These are phyloP conservation scores for Naganishia sp. DNA, from an alignment of 1,284 basidiomycete species.

Conservation along the genomic window DNA sequence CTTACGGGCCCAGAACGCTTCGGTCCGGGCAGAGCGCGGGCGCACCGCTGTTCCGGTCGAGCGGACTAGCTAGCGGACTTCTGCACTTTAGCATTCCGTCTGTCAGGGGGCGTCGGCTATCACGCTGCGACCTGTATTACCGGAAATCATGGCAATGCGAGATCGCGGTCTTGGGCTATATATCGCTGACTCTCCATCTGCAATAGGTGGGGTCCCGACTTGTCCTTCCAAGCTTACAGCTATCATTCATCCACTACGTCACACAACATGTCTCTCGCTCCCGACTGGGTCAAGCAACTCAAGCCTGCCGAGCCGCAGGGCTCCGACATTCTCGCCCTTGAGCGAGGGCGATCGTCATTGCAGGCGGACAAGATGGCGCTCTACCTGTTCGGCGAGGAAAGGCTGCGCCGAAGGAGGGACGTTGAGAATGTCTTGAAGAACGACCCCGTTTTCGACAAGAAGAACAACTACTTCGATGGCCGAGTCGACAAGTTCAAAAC, in stretches of 20 bases:
- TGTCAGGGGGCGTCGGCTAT: conserved; percentile 1
- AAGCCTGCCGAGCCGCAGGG: conserved; percentile 29
- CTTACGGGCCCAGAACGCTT: too few relatives aligned
- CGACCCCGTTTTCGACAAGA: conserved; percentile 33
- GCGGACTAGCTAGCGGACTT: background rate
- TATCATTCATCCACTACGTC: background rate
- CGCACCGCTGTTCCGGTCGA: background rate
- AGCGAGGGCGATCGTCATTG: conserved; percentile 24
- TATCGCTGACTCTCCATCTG: background rate
- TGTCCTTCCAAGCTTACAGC: background rate
- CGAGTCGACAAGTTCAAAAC: conserved; percentile 32
- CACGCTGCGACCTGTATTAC: background rate
- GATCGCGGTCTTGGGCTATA: conserved; percentile 15
- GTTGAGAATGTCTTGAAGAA: conserved; percentile 20
- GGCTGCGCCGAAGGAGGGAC: conserved; percentile 8
- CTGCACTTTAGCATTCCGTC: background rate
- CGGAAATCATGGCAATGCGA: background rate
- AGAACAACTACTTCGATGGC: conserved; percentile 31
- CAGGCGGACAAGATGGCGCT: conserved; percentile 20
- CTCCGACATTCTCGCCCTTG: conserved; percentile 26
- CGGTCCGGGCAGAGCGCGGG: too few relatives aligned
- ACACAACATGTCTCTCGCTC: conserved; percentile 26
- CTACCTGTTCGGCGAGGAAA: conserved; percentile 25
- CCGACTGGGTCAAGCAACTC: conserved; percentile 31
- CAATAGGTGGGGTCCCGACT: background rate